Evolutionary conservation across 495 filamentous ascomycete genomes (phyloP), one percentile per base, ranked within the genome.

Genomic region (Penicillium angulare): DNA sequence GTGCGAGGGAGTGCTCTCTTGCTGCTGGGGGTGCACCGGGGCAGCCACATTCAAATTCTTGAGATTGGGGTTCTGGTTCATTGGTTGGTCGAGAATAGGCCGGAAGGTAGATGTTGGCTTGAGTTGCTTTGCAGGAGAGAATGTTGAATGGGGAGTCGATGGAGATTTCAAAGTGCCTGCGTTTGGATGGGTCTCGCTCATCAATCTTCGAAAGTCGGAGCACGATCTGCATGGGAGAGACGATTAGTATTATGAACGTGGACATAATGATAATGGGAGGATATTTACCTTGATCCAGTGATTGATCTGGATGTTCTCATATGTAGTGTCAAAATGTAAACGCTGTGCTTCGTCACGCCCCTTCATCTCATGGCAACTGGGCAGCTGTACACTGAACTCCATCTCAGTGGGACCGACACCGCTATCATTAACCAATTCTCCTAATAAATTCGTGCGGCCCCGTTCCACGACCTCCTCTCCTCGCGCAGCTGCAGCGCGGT

Each of bases 71-170:
- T 0, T 60, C 62, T 1, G 74, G 67, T 1, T 77, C 72, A 3
- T 76, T 72, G 21, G 85, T 76, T 7, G 83, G 79, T 15, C 80
- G 79, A 20, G 82, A 84, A 59, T 98, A 98, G 16, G 88, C 87
- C 1, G 93, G 93, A 12, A 98, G 81, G 22, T 84, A 81, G 16
- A 88, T 93, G 68, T 97, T 97, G 18, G 89, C 89, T 63, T 91
- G 86, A 1, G 91, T 93, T 7, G 95, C 93, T 41, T 84, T 90
- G 71, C 93, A 98, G 52, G 90, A 92, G 18, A 98, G 87, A 31
- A 97, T 87, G 54, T 96, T 92, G 64, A 97, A 95, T 7, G 93
- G 93, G 12, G 90, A 96, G 71, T 98, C 93, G 56, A 98, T 98
- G 50, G 93, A 97, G 55, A 98, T 98, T 65, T 98, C 93, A 52